Percentiles rank a stretch among this genome's conserved stretches.
Conservation (phyloP, 1,284 basidiomycete species). For the Puccinia coronata region DNA sequence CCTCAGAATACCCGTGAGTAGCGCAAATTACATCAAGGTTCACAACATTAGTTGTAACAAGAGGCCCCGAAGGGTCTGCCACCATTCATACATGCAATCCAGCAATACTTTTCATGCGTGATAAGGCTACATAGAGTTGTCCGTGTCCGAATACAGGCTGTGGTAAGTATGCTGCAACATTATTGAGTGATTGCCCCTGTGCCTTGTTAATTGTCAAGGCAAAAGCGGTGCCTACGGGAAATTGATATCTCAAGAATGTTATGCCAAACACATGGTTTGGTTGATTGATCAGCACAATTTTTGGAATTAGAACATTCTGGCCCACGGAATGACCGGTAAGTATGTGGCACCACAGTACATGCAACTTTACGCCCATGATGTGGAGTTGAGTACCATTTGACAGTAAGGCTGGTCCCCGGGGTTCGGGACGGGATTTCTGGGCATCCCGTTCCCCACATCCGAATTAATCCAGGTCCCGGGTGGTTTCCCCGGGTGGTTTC, state of each 20-base stretch:
- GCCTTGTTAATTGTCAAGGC: conserved; percentile 6
- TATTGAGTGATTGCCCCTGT: not conserved
- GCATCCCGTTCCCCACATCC: no score
- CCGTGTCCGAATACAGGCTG: conserved; percentile 7
- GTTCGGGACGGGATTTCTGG: no score
- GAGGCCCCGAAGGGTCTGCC: not conserved
- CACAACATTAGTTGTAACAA: not conserved
- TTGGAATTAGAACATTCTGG: not conserved
- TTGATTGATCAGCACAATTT: not conserved
- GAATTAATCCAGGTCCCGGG: no score
- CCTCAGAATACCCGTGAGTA: no score
- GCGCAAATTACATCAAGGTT: no score
- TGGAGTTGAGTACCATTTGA: conserved; percentile 2
- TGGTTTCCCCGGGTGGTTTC: no score
- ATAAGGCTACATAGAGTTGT: conserved; percentile 16
- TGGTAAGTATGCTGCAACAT: not conserved
- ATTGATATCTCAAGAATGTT: not conserved
- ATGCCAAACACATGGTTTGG: not conserved
- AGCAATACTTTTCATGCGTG: not conserved
- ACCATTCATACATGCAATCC: not conserved
- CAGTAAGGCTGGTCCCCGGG: no score
- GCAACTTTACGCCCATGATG: not conserved
- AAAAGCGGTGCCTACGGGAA: not conserved
- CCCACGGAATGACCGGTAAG: not conserved
- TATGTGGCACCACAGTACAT: not conserved